Base-by-base conservation (phyloP, 148 eudicot species). In the Diospyros lotus region DNA sequence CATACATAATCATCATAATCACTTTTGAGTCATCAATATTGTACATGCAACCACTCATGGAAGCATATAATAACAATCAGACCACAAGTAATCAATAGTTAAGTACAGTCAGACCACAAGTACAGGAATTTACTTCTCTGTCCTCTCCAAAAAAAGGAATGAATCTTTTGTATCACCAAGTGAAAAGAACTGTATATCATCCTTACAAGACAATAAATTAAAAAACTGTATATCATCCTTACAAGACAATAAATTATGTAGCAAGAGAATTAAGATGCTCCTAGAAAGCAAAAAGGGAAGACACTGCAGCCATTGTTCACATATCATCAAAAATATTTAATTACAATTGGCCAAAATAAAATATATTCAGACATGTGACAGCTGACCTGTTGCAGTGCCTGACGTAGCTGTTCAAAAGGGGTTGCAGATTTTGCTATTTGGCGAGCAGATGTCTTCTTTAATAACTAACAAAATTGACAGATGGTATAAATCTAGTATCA, bases 301-400 rank as follows among this genome's bases (percentile, higher is more conserved):
- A 46, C 46, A 50, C 15, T 43, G 71, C 54, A 67, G 46, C 28
- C 55, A 10, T n/a, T 67, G n/a, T 46, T 46, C 13, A 4, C 1
- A 2, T 17, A 66, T 9, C 9, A 58, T 15, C 15, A 58, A 17
- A 58, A 58, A 9, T 17, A 58, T 28, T 58, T 58, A 3, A 14
- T 14, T 14, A 58, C 2, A 14, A 3, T 58, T 6, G 15, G n/a
- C 4, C 28, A n/a, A 58, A 58, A 18, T 0, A n/a, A 4, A 14
- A 58, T 14, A 58, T 14, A 15, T 60, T 28, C 41, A 4, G 2
- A 60, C 5, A 51, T 17, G 38, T 11, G 70, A 75, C 58, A 76
- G 84, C 89, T 80, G 84, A 94, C 97, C 97, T 91, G 89, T 60
- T 86, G 84, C 40, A 94, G 58, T 77, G 94, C 90, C 66, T 72